Evolutionary conservation across 1,284 basidiomycete species (phyloP).

Genomic region (Heliocybe sulcata): DNA sequence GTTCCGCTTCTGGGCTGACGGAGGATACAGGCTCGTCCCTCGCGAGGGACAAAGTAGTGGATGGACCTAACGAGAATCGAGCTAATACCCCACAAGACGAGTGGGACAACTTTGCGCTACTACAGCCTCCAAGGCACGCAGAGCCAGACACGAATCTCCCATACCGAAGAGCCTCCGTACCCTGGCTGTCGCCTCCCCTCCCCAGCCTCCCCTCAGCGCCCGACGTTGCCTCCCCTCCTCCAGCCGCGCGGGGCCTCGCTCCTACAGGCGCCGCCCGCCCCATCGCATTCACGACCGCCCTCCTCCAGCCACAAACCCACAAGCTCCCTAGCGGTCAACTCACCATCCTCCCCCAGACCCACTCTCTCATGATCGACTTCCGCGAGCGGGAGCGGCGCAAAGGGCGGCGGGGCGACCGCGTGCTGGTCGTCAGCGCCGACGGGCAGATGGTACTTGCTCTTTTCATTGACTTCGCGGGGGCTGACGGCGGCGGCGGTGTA

Average conservation of each 20-base stretch:
- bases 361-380: slow-evolving; percentile 42
- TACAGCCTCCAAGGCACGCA: background rate
- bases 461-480: background rate
- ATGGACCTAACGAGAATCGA: background rate
- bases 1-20: background rate
- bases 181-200: background rate
- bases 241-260: background rate
- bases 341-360: slow-evolving; percentile 37
- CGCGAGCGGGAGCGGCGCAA: slow-evolving; percentile 44
- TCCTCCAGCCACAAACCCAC: slow-evolving; percentile 35
- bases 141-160: background rate
- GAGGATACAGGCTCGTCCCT: background rate
- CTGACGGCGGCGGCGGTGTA: slow-evolving; percentile 12
- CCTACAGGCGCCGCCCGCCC: slow-evolving; percentile 20
- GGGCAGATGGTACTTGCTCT: slow-evolving; percentile 23
- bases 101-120: background rate
- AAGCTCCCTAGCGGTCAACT: slow-evolving; percentile 41
- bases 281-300: slow-evolving; percentile 26
- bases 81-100: no score
- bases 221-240: background rate
- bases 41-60: background rate
- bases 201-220: background rate
- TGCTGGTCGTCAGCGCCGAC: slow-evolving; percentile 33
- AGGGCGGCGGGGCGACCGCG: slow-evolving; percentile 36
- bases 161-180: background rate